Conservation (phyloP, 176 grass and related monocot genomes). For the Triticum timopheevii region DNA sequence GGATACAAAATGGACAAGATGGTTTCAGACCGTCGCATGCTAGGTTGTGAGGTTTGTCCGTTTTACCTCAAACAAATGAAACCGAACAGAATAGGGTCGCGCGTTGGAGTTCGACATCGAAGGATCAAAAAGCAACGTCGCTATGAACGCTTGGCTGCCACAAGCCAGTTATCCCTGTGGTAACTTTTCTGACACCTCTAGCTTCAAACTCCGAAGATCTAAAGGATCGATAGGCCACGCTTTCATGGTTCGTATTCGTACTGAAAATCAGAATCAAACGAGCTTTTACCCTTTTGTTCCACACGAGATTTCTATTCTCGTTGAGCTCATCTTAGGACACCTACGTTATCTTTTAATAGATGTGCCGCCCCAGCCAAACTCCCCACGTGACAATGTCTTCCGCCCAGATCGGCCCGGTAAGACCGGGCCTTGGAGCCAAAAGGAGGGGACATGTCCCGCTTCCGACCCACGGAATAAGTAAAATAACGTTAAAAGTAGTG, state of each 20-base stretch:
- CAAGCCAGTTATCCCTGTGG: constrained; percentile 73
- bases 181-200: constrained; percentile 77
- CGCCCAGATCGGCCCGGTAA: constrained; percentile 23
- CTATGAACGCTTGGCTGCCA: constrained; percentile 61
- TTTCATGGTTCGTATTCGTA: constrained; percentile 70
- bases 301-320: constrained; percentile 65
- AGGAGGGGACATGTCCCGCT: too few species aligned
- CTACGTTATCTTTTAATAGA: constrained; percentile 65
- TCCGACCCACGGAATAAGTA: constrained; percentile 6
- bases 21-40: too few species aligned
- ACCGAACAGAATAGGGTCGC: too few species aligned
- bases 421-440: neutral
- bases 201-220: constrained; percentile 66
- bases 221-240: constrained; percentile 70
- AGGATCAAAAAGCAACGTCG: too few species aligned
- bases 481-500: constrained; percentile 85
- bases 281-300: constrained; percentile 80
- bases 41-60: too few species aligned
- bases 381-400: constrained; percentile 75
- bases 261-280: constrained; percentile 67
- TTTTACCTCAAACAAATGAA: too few species aligned
- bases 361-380: constrained; percentile 59
- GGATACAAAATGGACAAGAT: too few species aligned
- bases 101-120: too few species aligned
- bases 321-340: constrained; percentile 74